phyloP scores from a whole-genome alignment of 1,284 basidiomycete genomes.

The Leccinum subspadiceum region DNA sequence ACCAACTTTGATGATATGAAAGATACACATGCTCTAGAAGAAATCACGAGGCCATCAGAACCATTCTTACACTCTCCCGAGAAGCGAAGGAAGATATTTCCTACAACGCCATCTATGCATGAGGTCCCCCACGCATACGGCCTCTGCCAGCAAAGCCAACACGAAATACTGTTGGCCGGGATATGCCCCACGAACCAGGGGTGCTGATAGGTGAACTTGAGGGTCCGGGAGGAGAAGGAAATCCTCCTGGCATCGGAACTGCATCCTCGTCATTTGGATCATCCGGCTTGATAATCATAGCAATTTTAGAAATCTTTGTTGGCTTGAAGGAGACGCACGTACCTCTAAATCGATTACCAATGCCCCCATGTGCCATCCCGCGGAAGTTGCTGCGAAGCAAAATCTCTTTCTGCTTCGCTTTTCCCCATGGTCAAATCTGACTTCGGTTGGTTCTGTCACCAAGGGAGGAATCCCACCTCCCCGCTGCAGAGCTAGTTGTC shows the following conservation, averaged over 20 bases:
- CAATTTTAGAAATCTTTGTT: slow-evolving; percentile 1
- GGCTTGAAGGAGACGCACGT: slow-evolving; percentile 11
- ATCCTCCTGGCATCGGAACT: slow-evolving; percentile 26
- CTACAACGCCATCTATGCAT: slow-evolving; percentile 16
- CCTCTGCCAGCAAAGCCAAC: slow-evolving; percentile 36
- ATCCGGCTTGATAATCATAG: slow-evolving; percentile 13
- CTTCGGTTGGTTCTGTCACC: slow-evolving; percentile 62
- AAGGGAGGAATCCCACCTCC: slow-evolving; percentile 39
- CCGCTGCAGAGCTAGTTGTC: slow-evolving; percentile 32
- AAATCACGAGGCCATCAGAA: background rate
- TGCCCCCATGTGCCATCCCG: slow-evolving; percentile 88
- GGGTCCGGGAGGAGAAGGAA: slow-evolving; percentile 21
- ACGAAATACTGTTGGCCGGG: slow-evolving; percentile 23
- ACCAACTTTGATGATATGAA: slow-evolving; percentile 14
- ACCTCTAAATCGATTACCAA: slow-evolving; percentile 80
- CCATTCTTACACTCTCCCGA: slow-evolving; percentile 12
- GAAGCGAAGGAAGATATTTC: background rate
- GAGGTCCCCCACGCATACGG: slow-evolving; percentile 7
- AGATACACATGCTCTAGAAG: slow-evolving; percentile 2
- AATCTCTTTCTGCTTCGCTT: slow-evolving; percentile 57
- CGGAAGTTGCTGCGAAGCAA: slow-evolving; percentile 75
- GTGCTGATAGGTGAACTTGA: background rate
- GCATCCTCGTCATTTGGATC: slow-evolving; percentile 16
- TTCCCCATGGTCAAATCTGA: slow-evolving; percentile 62
- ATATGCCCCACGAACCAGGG: slow-evolving; percentile 10